Percentiles rank a stretch among this genome's conserved stretches.
Conservation (phyloP, 164 flowering plant species). For the Tinospora cordifolia region DNA sequence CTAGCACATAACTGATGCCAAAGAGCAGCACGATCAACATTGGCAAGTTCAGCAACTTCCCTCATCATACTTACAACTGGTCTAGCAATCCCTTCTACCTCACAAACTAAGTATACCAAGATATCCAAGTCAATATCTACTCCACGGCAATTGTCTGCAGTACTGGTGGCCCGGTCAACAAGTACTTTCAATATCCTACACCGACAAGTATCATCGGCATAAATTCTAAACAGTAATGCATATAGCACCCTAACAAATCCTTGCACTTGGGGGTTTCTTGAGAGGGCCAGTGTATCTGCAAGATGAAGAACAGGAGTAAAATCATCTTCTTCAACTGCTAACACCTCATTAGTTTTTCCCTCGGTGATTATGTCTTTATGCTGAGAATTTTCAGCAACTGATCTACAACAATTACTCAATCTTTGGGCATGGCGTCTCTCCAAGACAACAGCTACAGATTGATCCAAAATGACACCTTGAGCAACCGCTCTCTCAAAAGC, state of each 20-base stretch:
- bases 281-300: conserved; percentile 82
- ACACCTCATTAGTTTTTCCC: conserved; percentile 42
- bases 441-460: conserved; percentile 70
- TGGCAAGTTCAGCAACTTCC: conserved; percentile 91
- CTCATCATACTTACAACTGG: conserved; percentile 86
- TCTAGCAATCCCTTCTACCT: conserved; percentile 59
- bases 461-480: conserved; percentile 57
- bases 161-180: conserved; percentile 67
- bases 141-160: conserved; percentile 53
- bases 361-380: conserved; percentile 34
- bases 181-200: conserved; percentile 82
- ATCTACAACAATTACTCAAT: conserved; percentile 31
- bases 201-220: conserved; percentile 59
- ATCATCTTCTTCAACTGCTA: conserved; percentile 52
- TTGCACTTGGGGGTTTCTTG: conserved; percentile 57
- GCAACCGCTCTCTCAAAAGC: conserved; percentile 88
- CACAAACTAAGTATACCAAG: conserved; percentile 35
- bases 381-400: conserved; percentile 40
- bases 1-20: conserved; percentile 93
- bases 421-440: conserved; percentile 70
- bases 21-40: conserved; percentile 86
- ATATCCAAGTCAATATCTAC: conserved; percentile 74
- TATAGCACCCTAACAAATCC: conserved; percentile 76
- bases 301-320: conserved; percentile 73
- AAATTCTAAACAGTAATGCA: conserved; percentile 68